phyloP scores from a whole-genome alignment of 257 asterid genomes.

The Solanum neorickii region DNA sequence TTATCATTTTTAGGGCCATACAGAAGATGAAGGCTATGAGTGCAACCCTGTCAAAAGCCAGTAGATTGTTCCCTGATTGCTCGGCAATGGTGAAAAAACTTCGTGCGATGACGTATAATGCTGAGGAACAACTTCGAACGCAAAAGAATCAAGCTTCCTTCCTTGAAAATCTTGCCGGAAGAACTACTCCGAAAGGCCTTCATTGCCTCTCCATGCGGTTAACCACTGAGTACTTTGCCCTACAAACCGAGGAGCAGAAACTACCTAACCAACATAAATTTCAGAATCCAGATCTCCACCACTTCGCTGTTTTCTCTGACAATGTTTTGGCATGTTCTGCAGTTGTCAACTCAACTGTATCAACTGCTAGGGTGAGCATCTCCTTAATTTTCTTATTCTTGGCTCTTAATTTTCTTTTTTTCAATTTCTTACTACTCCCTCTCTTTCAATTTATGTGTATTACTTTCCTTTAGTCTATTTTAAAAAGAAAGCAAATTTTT shows the following conservation, averaged over 20 bases:
- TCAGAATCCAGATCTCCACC: conserved; percentile 35
- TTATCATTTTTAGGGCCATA: not conserved
- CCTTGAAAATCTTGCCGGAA: conserved; percentile 41
- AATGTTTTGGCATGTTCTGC: conserved; percentile 48
- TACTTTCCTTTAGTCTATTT: not conserved
- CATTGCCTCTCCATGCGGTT: conserved; percentile 58
- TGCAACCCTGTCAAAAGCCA: conserved; percentile 39
- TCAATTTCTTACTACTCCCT: not conserved
- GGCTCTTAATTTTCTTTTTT: not conserved
- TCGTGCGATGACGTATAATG: conserved; percentile 57
- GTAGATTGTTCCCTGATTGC: conserved; percentile 45
- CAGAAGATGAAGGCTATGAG: conserved; percentile 44
- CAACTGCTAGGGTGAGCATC: conserved; percentile 31
- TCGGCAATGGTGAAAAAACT: conserved; percentile 45
- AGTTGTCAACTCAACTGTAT: conserved; percentile 47
- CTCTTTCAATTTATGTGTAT: not conserved
- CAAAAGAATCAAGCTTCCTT: conserved; percentile 52
- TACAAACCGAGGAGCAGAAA: conserved; percentile 25
- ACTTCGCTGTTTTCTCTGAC: conserved; percentile 50
- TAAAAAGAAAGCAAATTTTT: not conserved
- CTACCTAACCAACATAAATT: conserved; percentile 25
- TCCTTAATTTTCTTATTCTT: not conserved
- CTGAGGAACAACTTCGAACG: conserved; percentile 52
- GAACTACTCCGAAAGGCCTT: conserved; percentile 55
- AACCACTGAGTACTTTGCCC: conserved; percentile 32